Evolutionary conservation across 1,284 basidiomycete genomes (phyloP).

Genomic region (Pterulicium gracile): DNA sequence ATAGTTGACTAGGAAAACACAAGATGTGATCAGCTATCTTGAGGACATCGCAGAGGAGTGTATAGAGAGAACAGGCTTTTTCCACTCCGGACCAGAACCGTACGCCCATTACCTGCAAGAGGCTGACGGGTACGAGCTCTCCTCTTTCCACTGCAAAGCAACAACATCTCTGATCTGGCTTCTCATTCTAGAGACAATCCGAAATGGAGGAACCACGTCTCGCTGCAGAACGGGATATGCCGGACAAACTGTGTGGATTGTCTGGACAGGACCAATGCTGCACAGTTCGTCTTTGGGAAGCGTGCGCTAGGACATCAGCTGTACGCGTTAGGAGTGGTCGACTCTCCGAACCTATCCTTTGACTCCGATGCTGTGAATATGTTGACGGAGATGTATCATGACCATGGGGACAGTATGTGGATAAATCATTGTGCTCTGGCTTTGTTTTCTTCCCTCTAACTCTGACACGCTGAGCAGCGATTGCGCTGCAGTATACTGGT

Average conservation of each 20-base stretch:
- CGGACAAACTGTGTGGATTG: constrained; percentile 95
- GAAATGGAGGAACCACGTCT: constrained; percentile 55
- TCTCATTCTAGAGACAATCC: not conserved
- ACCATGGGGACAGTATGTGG: constrained; percentile 87
- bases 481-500: constrained; percentile 95
- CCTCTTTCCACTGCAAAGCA: not conserved
- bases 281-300: constrained; percentile 97
- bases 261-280: constrained; percentile 94
- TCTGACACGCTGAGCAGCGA: constrained; percentile 37
- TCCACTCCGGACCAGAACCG: constrained; percentile 80
- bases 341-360: constrained; percentile 78
- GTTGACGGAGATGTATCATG: constrained; percentile 98
- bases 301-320: constrained; percentile 92
- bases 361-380: constrained; percentile 96
- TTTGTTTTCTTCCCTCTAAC: not conserved
- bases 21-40: constrained; percentile 92
- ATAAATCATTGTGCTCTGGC: too few relatives aligned
- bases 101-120: constrained; percentile 54
- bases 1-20: constrained; percentile 60
- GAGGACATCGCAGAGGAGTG: constrained; percentile 95
- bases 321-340: constrained; percentile 85
- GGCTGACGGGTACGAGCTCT: constrained; percentile 29
- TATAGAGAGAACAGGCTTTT: constrained; percentile 87
- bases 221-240: constrained; percentile 86
- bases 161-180: constrained; percentile 1